Conservation (phyloP, 495 filamentous ascomycete genomes). For the Neohortaea acidophila region DNA sequence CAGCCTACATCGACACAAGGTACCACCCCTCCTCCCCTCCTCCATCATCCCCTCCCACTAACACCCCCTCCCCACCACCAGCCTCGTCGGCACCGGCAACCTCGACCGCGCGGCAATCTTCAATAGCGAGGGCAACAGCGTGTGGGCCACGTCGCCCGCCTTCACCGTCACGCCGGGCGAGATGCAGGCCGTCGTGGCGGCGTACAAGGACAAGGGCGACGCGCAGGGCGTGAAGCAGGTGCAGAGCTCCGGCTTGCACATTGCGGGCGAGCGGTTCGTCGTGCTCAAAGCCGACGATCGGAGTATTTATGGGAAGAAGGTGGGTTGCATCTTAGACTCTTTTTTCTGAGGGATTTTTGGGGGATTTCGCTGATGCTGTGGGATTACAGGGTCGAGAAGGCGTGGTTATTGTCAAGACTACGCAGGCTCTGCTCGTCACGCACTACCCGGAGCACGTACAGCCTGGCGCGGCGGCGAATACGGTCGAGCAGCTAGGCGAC, state of each 20-base stretch:
- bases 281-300: conserved; percentile 55
- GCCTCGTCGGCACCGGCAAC: conserved; percentile 70
- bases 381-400: conserved; percentile 59
- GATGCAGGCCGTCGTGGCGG: conserved; percentile 40
- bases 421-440: conserved; percentile 67
- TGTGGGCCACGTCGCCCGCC: conserved; percentile 58
- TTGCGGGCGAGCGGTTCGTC: conserved; percentile 60
- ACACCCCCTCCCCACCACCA: conserved; percentile 16
- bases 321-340: conserved; percentile 31
- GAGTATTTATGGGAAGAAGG: conserved; percentile 75
- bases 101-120: conserved; percentile 82
- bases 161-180: conserved; percentile 52
- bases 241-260: conserved; percentile 46
- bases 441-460: conserved; percentile 61
- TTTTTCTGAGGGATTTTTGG: neutral
- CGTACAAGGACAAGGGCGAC: conserved; percentile 33
- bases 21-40: conserved; percentile 20
- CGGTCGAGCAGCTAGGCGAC: conserved; percentile 55
- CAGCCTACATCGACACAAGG: conserved; percentile 56
- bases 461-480: conserved; percentile 48
- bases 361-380: neutral
- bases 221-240: conserved; percentile 29
- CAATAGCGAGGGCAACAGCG: conserved; percentile 61
- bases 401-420: conserved; percentile 63
- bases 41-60: neutral